phyloP scores from a whole-genome alignment of 257 asterid genomes.

The Mitragyna speciosa region DNA sequence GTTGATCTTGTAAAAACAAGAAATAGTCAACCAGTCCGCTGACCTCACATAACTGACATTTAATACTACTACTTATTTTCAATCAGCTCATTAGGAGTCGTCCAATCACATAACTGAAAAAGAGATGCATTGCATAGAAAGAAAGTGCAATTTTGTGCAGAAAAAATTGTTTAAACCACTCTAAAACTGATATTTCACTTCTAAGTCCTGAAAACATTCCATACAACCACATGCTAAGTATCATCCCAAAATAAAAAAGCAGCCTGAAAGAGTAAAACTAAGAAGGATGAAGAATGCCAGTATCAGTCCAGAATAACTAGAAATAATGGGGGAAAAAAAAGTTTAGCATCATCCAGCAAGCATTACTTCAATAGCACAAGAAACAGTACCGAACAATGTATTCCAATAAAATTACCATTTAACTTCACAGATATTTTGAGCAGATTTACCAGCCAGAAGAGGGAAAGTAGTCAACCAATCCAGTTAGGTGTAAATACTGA shows the following conservation, averaged over 20 bases:
- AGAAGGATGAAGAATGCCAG: not conserved
- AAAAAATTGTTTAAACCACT: not conserved
- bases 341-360: not conserved
- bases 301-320: not conserved
- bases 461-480: not conserved
- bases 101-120: not conserved
- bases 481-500: not conserved
- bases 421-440: not conserved
- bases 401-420: no score
- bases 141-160: not conserved
- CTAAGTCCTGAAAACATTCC: not conserved
- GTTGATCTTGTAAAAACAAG: no score
- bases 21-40: no score
- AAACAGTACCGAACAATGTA: no score
- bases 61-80: not conserved
- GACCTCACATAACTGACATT: not conserved
- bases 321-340: not conserved
- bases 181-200: not conserved
- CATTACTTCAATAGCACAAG: no score
- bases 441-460: not conserved
- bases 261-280: not conserved
- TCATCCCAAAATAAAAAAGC: not conserved
- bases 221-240: not conserved
- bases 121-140: not conserved
- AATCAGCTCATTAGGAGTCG: not conserved